Percentiles rank a stretch among this genome's conserved stretches.
phyloP scores from a whole-genome alignment of 176 grass and related monocot species.

The Avena atlantica region DNA sequence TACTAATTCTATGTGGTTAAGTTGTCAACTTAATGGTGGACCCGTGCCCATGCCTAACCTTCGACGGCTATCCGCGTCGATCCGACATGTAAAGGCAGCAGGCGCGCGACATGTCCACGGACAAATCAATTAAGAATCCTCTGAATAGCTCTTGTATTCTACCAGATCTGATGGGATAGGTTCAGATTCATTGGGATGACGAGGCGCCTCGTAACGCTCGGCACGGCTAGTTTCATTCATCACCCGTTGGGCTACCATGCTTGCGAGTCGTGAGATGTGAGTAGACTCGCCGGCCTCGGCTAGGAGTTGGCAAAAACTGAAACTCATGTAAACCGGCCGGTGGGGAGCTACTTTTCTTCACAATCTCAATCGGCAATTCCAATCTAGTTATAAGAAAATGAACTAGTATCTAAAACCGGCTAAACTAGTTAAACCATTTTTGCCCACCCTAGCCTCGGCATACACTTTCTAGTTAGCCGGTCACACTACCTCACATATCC shows the following conservation, averaged over 20 bases:
- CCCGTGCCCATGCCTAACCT: conserved; percentile 37
- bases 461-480: too few species aligned
- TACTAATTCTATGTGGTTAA: conserved; percentile 22
- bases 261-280: too few species aligned
- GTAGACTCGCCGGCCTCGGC: too few species aligned
- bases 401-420: too few species aligned
- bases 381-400: too few species aligned
- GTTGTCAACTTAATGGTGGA: conserved; percentile 14
- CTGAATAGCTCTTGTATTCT: neutral
- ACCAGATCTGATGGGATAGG: neutral
- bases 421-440: too few species aligned
- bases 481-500: too few species aligned
- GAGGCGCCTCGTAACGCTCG: neutral
- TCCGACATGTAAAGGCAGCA: conserved; percentile 56
- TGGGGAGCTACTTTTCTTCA: too few species aligned
- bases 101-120: neutral
- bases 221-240: neutral
- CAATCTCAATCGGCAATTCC: too few species aligned
- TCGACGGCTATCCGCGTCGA: conserved; percentile 19
- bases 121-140: neutral
- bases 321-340: too few species aligned
- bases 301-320: too few species aligned
- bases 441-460: too few species aligned
- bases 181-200: neutral
- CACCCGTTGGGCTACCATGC: neutral